Base-by-base conservation (phyloP, 345 rosid species). In the Erysimum cheiranthoides region DNA sequence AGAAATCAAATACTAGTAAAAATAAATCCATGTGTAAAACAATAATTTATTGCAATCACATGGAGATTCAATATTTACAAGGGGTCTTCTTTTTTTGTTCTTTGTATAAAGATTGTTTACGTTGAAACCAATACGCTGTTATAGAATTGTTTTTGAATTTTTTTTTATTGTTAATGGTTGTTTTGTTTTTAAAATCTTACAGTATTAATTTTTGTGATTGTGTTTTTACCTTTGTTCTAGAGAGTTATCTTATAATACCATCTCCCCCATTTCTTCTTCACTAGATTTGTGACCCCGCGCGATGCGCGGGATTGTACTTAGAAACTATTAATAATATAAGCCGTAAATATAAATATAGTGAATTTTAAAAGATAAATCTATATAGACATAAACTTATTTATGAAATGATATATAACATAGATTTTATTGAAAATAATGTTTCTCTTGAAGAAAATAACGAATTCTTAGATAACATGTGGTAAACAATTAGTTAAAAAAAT, bases 31-130 rank as follows among this genome's bases (percentile, higher is more conserved):
- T 14, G 49, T 46, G 49, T 35, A 60, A 46, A 60, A 49, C 35
- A 52, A 35, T 60, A 8, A 73, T 51, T 62, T 51, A 73, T 63
- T 63, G 57, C 27, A 63, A 43, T 42, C 39, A 25, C 71, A 28
- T 18, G 45, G 56, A 53, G 49, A 54, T 73, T 40, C 30, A n/a
- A 28, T 35, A 27, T 73, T 46, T 14, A 38, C 35, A 34, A 72
- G 6, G 25, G 1, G 25, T 21, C 27, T 57, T 57, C 25, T 2
- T 10, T 46, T 17, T 39, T 17, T 40, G 0, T 10, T 51, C 7
- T 31, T 18, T 17, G 16, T 30, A 11, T 10, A 12, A 38, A 50
- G 0, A 3, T 32, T 30, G 3, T 14, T 32, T 42, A 10, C 12
- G 6, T 18, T 62, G 42, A 61, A 51, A 18, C 11, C 32, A 10